phyloP scores from a whole-genome alignment of 176 grass and related monocot species.

The Areca catechu region DNA sequence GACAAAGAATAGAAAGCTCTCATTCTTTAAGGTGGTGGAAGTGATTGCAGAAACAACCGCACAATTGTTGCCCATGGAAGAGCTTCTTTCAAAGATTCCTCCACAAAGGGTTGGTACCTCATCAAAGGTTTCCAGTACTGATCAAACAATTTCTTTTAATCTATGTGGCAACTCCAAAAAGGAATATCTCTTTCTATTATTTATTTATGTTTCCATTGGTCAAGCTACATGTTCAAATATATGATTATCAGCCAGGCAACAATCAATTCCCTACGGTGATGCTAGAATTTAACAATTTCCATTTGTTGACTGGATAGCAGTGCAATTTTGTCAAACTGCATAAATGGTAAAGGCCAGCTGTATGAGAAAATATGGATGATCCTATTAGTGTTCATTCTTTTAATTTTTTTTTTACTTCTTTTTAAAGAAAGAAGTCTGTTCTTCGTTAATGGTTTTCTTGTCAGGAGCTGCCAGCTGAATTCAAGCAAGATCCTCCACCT shows the following conservation, averaged over 20 bases:
- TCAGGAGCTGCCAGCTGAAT: slow-evolving; percentile 17
- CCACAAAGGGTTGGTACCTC: slow-evolving; percentile 38
- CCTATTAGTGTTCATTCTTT: no score
- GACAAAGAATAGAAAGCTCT: slow-evolving; percentile 42
- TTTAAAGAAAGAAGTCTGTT: not conserved
- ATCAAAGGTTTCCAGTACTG: not conserved
- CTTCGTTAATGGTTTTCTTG: not conserved
- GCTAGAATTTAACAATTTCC: no score
- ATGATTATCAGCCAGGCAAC: no score
- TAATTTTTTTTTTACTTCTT: no score
- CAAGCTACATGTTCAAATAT: no score
- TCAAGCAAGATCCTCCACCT: not conserved
- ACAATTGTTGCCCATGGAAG: slow-evolving; percentile 55
- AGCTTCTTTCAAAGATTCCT: slow-evolving; percentile 58
- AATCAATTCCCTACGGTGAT: no score
- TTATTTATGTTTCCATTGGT: not conserved
- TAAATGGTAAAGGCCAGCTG: no score
- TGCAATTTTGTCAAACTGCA: no score
- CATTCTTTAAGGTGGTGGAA: slow-evolving; percentile 78
- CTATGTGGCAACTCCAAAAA: not conserved
- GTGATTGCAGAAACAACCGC: slow-evolving; percentile 71
- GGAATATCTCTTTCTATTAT: no score
- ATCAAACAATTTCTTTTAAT: not conserved
- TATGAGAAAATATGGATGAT: no score
- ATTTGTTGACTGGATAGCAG: no score